Evolutionary conservation across 2,329 filamentous ascomycete species (phyloP).

Genomic region (Aspergillus costaricaensis): DNA sequence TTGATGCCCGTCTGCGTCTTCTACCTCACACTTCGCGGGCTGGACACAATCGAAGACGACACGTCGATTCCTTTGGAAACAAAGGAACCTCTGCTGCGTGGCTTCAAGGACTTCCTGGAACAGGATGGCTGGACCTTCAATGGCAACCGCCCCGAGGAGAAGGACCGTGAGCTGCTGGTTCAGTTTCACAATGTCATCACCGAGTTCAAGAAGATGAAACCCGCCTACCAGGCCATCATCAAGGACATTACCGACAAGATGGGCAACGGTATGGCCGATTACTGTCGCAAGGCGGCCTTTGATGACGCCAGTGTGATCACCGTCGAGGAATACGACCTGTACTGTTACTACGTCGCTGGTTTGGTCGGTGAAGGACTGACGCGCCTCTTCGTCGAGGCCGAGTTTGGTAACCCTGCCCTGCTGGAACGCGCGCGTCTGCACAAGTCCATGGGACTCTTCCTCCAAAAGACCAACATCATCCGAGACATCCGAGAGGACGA

Average conservation of each 20-base stretch:
- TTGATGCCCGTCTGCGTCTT: constrained; percentile 87
- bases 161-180: constrained; percentile 87
- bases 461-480: constrained; percentile 99
- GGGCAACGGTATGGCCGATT: constrained; percentile 99
- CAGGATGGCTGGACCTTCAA: constrained; percentile 88
- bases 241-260: constrained; percentile 91
- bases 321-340: constrained; percentile 86
- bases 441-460: constrained; percentile 94
- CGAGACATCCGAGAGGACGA: constrained; percentile 91
- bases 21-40: constrained; percentile 86
- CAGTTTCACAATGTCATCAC: constrained; percentile 85
- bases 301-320: constrained; percentile 79
- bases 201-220: constrained; percentile 87
- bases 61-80: constrained; percentile 81
- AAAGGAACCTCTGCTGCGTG: constrained; percentile 83
- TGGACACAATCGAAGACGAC: constrained; percentile 99
- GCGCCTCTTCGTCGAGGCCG: constrained; percentile 81
- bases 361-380: constrained; percentile 95
- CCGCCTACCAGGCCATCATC: constrained; percentile 80
- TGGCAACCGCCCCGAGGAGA: constrained; percentile 85
- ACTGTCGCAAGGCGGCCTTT: constrained; percentile 78
- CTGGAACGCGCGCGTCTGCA: constrained; percentile 76
- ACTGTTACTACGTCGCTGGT: constrained; percentile 98
- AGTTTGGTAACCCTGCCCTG: constrained; percentile 82
- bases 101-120: constrained; percentile 77